Evolutionary conservation across 2,329 filamentous ascomycete species (phyloP).

Genomic region (Botrytis galanthina): DNA sequence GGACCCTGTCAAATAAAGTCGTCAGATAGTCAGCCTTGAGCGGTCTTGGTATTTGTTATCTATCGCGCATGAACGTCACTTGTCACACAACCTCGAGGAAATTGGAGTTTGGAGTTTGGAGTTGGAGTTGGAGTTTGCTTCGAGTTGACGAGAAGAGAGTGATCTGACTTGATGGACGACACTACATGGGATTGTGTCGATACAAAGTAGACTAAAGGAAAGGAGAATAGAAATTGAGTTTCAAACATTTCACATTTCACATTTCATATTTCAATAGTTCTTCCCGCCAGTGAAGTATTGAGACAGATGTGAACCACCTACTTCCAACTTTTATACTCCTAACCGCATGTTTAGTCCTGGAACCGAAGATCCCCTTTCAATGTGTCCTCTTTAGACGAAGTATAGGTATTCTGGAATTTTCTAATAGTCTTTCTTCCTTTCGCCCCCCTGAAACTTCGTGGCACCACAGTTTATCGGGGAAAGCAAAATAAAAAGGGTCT

Average conservation of each 20-base stretch:
- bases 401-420: not conserved
- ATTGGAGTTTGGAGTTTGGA: not conserved
- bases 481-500: constrained; percentile 2
- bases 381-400: not conserved
- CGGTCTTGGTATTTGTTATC: not conserved
- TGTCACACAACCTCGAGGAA: not conserved
- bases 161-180: not conserved
- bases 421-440: not conserved
- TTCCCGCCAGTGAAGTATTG: not conserved
- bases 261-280: not conserved
- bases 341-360: not conserved
- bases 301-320: not conserved
- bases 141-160: no score
- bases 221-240: not conserved
- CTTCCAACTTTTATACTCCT: not conserved
- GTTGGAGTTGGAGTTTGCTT: not conserved
- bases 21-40: not conserved
- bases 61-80: constrained; percentile 5
- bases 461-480: not conserved
- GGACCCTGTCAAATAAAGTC: not conserved
- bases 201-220: not conserved
- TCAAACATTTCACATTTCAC: not conserved
- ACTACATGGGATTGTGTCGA: not conserved
- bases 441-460: constrained; percentile 5
- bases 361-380: not conserved